phyloP scores from a whole-genome alignment of 768 basidiomycete genomes.

The Phylloporus sp. region DNA sequence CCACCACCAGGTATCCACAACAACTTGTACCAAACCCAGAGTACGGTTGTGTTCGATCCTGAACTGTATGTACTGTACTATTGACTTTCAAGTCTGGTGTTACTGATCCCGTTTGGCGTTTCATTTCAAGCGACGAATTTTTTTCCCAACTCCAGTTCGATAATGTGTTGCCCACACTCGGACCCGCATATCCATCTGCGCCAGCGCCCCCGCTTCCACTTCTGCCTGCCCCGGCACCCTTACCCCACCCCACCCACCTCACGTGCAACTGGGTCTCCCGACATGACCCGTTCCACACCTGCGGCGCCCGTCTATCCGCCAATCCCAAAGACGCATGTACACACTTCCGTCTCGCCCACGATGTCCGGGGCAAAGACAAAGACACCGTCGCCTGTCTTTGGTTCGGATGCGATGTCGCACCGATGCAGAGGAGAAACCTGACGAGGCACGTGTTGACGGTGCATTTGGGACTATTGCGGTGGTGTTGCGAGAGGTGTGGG shows the following conservation, averaged over 20 bases:
- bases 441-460: conserved; percentile 17
- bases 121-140: conserved; percentile 13
- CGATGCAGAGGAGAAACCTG: conserved; percentile 21
- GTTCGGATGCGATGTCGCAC: conserved; percentile 10
- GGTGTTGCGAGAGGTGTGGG: conserved; percentile 13
- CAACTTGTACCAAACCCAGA: neutral
- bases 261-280: conserved; percentile 12
- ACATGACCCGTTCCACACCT: neutral
- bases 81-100: neutral
- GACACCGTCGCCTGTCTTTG: conserved; percentile 7
- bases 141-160: conserved; percentile 7
- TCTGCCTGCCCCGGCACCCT: neutral
- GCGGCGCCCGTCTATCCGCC: conserved; percentile 4
- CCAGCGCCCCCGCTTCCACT: neutral
- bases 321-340: conserved; percentile 6
- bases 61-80: conserved; percentile 8
- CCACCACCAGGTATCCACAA: neutral
- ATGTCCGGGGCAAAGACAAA: conserved; percentile 18
- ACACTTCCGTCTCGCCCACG: conserved; percentile 16
- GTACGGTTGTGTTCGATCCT: conserved; percentile 2
- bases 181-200: neutral
- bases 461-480: conserved; percentile 14
- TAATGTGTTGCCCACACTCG: neutral
- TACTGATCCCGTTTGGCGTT: neutral
- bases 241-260: neutral